phyloP scores from a whole-genome alignment of 495 filamentous ascomycete genomes.

The Hypoxylon rickii region DNA sequence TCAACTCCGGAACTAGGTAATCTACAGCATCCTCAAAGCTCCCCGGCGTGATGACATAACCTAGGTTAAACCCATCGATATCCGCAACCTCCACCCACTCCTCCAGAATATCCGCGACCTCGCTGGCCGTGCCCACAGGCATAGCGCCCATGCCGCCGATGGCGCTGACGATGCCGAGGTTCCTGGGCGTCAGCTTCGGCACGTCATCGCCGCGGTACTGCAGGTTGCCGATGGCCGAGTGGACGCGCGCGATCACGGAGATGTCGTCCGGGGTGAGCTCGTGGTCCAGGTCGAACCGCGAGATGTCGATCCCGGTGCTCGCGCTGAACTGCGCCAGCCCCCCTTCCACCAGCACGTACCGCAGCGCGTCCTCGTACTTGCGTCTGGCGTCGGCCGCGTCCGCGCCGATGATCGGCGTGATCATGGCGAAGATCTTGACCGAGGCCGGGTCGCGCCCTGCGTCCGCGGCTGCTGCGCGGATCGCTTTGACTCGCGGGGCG shows the following conservation, averaged over 20 bases:
- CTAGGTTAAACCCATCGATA: slow-evolving; percentile 39
- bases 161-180: slow-evolving; percentile 26
- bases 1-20: slow-evolving; percentile 31
- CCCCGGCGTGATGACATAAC: slow-evolving; percentile 27
- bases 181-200: slow-evolving; percentile 9
- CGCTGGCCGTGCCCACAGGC: slow-evolving; percentile 33
- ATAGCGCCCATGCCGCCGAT: slow-evolving; percentile 32
- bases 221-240: slow-evolving; percentile 9
- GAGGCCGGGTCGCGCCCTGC: slow-evolving; percentile 53
- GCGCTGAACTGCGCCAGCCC: slow-evolving; percentile 56
- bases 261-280: slow-evolving; percentile 13
- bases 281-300: slow-evolving; percentile 51
- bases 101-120: slow-evolving; percentile 37
- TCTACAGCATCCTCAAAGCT: slow-evolving; percentile 37
- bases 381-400: slow-evolving; percentile 56
- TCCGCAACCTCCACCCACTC: slow-evolving; percentile 33
- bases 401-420: slow-evolving; percentile 55
- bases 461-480: slow-evolving; percentile 51
- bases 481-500: slow-evolving; percentile 40
- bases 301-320: slow-evolving; percentile 61
- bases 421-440: slow-evolving; percentile 58
- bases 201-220: slow-evolving; percentile 7
- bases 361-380: slow-evolving; percentile 52
- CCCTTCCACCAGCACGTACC: slow-evolving; percentile 50
- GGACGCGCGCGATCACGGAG: slow-evolving; percentile 2